phyloP scores from a whole-genome alignment of 306 rosid species.

The Gleditsia sinensis region DNA sequence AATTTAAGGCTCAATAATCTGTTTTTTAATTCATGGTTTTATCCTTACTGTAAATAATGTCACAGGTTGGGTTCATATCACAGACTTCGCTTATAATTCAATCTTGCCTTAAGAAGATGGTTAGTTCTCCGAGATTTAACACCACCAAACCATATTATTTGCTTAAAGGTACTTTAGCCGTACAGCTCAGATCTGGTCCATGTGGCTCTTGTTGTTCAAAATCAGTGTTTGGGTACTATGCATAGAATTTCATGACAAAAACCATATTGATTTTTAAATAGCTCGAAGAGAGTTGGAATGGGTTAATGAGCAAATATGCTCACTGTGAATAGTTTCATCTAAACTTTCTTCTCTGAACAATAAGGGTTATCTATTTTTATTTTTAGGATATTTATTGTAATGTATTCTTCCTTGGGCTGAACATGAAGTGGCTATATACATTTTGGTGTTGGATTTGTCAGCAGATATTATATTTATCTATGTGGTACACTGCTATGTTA shows the following conservation, averaged over 20 bases:
- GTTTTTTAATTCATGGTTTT: not conserved
- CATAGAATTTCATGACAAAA: not conserved
- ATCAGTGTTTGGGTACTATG: not conserved
- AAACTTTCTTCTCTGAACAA: not conserved
- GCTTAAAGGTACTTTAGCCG: not conserved
- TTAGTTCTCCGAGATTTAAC: not conserved
- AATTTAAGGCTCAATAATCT: not conserved
- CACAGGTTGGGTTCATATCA: not conserved
- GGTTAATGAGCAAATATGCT: not conserved
- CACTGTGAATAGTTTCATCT: not conserved
- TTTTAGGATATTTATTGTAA: not conserved
- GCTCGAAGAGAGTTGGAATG: not conserved
- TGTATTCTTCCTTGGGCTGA: not conserved
- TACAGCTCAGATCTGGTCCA: not conserved
- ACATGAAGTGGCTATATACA: not conserved
- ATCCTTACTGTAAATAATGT: not conserved
- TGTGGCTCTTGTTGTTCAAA: not conserved
- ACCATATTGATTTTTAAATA: not conserved
- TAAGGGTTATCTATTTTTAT: constrained; percentile 1
- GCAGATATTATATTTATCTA: not conserved
- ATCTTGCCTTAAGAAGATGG: not conserved
- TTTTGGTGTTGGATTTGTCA: not conserved
- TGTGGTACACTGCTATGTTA: not conserved
- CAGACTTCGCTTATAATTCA: not conserved
- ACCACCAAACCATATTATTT: not conserved